Percentiles rank a stretch among this genome's conserved stretches.
phyloP scores from a whole-genome alignment of 1,284 basidiomycete genomes.

The Ceratobasidium sp. region DNA sequence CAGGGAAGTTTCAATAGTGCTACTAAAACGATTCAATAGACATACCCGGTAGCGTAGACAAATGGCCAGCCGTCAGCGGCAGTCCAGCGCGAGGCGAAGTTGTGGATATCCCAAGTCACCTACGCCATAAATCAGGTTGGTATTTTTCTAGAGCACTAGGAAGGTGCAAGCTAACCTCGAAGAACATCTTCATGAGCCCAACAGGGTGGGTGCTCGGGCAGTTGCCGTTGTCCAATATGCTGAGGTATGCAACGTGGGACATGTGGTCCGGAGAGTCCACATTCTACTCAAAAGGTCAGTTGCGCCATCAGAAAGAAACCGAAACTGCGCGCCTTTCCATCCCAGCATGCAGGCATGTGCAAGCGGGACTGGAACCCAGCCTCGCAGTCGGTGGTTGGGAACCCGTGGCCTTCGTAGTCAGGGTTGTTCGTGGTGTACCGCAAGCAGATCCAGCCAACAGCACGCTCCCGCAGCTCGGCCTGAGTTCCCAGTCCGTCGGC shows the following conservation, averaged over 20 bases:
- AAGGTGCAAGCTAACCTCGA: conserved; percentile 55
- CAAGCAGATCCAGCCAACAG: conserved; percentile 60
- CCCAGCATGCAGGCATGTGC: conserved; percentile 62
- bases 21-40: neutral
- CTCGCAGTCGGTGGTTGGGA: conserved; percentile 61
- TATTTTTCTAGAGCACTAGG: too few relatives aligned
- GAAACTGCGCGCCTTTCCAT: conserved; percentile 56
- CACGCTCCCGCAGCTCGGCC: conserved; percentile 57
- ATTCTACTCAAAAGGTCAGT: neutral
- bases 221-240: conserved; percentile 59
- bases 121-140: conserved; percentile 45
- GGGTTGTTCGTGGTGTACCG: conserved; percentile 53
- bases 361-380: conserved; percentile 54
- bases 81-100: conserved; percentile 56
- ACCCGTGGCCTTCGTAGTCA: conserved; percentile 53
- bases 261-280: conserved; percentile 52
- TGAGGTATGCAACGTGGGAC: conserved; percentile 56
- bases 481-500: conserved; percentile 41
- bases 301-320: neutral
- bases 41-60: conserved; percentile 59
- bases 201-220: conserved; percentile 62
- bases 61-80: conserved; percentile 58
- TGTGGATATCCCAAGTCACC: conserved; percentile 60
- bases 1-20: neutral
- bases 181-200: conserved; percentile 62